These are phyloP conservation scores for Termitomyces titanicus DNA, from an alignment of 768 basidiomycete species.

Conservation along the genomic window DNA sequence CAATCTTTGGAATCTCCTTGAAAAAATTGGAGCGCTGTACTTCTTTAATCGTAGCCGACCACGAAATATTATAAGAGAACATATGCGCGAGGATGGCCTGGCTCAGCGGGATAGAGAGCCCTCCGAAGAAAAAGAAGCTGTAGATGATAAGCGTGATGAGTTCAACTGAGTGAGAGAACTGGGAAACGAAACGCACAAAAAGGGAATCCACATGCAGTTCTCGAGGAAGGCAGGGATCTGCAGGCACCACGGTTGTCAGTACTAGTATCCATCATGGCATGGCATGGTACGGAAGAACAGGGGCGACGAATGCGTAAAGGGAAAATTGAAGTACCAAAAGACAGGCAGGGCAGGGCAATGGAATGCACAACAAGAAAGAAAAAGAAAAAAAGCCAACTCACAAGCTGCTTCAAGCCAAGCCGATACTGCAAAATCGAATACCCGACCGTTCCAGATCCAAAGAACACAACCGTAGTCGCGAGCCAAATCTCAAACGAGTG, in stretches of 20 bases:
- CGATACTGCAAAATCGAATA: conserved; percentile 74
- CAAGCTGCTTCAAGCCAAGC: conserved; percentile 51
- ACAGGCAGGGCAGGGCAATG: no score
- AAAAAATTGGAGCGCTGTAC: conserved; percentile 87
- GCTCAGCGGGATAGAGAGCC: conserved; percentile 65
- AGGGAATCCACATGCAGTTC: conserved; percentile 67
- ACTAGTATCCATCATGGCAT: no score
- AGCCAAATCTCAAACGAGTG: conserved; percentile 81
- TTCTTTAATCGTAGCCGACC: conserved; percentile 70
- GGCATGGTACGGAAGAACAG: no score
- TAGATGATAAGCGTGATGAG: no score
- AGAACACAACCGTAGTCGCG: conserved; percentile 74
- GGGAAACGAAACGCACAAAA: conserved; percentile 54
- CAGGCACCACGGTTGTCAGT: neutral
- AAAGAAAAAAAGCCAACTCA: conserved; percentile 26
- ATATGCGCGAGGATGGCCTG: conserved; percentile 68
- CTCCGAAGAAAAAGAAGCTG: conserved; percentile 79
- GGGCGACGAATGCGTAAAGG: no score
- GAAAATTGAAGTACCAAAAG: neutral
- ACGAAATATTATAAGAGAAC: conserved; percentile 53
- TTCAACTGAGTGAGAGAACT: no score
- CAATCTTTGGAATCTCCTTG: conserved; percentile 84
- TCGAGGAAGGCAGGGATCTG: conserved; percentile 47
- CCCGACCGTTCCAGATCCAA: conserved; percentile 68
- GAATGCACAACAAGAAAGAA: neutral